phyloP scores from a whole-genome alignment of 2,329 filamentous ascomycete species.

The Phyllachora maydis region DNA sequence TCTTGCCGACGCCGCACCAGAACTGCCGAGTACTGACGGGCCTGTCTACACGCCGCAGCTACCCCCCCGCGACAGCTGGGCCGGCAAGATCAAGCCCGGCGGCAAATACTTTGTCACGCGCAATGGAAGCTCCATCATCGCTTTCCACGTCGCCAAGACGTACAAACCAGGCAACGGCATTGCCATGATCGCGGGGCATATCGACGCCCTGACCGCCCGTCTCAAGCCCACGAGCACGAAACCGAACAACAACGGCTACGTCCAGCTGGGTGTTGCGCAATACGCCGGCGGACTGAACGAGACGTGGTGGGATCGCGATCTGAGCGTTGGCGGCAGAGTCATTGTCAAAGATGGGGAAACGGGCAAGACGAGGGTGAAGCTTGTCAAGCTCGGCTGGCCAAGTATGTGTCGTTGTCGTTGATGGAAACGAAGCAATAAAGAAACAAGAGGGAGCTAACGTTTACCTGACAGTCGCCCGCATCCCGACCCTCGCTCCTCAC shows the following conservation, averaged over 20 bases:
- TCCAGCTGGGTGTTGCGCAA: slow-evolving; percentile 78
- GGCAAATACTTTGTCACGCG: slow-evolving; percentile 80
- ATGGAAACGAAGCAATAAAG: background rate
- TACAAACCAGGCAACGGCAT: slow-evolving; percentile 75
- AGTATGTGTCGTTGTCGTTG: slow-evolving; percentile 17
- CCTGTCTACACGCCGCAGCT: no score
- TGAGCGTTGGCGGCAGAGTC: slow-evolving; percentile 77
- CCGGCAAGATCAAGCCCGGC: slow-evolving; percentile 46
- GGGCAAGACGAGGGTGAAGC: slow-evolving; percentile 58
- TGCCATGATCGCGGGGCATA: slow-evolving; percentile 76
- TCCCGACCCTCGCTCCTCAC: slow-evolving; percentile 83
- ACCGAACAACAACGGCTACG: slow-evolving; percentile 64
- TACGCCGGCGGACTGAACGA: slow-evolving; percentile 75
- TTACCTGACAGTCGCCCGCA: slow-evolving; percentile 47
- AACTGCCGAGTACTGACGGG: no score
- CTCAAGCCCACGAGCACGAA: slow-evolving; percentile 82
- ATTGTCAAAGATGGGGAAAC: slow-evolving; percentile 53
- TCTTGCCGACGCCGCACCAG: no score
- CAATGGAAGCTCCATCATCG: slow-evolving; percentile 70
- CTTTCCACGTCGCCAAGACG: slow-evolving; percentile 61
- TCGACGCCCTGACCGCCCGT: slow-evolving; percentile 78
- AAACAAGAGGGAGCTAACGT: slow-evolving; percentile 3
- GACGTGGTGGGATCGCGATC: slow-evolving; percentile 95
- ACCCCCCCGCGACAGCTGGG: slow-evolving; percentile 65
- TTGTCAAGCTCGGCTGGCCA: slow-evolving; percentile 88